These are phyloP conservation scores for Russula earlei DNA, from an alignment of 768 basidiomycete genomes.

Conservation along the genomic window DNA sequence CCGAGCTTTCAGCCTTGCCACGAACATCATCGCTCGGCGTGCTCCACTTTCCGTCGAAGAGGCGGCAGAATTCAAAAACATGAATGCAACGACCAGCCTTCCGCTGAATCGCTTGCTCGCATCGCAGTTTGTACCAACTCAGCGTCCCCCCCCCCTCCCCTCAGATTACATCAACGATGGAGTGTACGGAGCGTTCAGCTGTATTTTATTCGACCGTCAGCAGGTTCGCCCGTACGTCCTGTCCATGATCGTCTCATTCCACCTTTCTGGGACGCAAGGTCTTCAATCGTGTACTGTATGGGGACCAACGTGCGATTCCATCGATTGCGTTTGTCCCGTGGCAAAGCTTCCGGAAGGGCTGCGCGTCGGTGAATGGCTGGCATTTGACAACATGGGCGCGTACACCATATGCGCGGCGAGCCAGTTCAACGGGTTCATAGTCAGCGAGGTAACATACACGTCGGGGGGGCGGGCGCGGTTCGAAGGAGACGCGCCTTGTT, in stretches of 20 bases:
- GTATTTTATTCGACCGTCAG: slow-evolving; percentile 89
- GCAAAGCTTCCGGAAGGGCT: slow-evolving; percentile 56
- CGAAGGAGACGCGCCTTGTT: slow-evolving; percentile 41
- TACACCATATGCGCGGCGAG: slow-evolving; percentile 98
- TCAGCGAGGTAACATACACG: slow-evolving; percentile 75
- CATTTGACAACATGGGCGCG: slow-evolving; percentile 97
- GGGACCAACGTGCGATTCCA: slow-evolving; percentile 98
- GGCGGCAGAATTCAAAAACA: slow-evolving; percentile 20
- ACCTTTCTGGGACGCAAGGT: slow-evolving; percentile 36
- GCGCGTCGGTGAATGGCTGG: slow-evolving; percentile 93
- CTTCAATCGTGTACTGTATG: slow-evolving; percentile 66
- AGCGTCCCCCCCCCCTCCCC: background rate
- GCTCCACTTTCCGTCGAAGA: slow-evolving; percentile 37
- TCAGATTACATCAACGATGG: slow-evolving; percentile 92
- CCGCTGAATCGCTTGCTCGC: slow-evolving; percentile 61
- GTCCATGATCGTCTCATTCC: slow-evolving; percentile 59
- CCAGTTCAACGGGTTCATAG: slow-evolving; percentile 87
- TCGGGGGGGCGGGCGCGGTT: slow-evolving; percentile 44
- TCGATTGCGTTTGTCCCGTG: slow-evolving; percentile 78
- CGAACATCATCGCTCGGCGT: slow-evolving; percentile 87
- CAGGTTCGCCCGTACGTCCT: slow-evolving; percentile 74
- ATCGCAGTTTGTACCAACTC: background rate
- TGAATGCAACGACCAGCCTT: slow-evolving; percentile 34
- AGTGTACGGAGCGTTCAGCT: slow-evolving; percentile 95
- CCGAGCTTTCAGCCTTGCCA: slow-evolving; percentile 84